A percentile compares a stretch with the other conserved stretches of the same genome.
phyloP scores from a whole-genome alignment of 371 early-diverging fungal genomes.

The Mucor lusitanicus region DNA sequence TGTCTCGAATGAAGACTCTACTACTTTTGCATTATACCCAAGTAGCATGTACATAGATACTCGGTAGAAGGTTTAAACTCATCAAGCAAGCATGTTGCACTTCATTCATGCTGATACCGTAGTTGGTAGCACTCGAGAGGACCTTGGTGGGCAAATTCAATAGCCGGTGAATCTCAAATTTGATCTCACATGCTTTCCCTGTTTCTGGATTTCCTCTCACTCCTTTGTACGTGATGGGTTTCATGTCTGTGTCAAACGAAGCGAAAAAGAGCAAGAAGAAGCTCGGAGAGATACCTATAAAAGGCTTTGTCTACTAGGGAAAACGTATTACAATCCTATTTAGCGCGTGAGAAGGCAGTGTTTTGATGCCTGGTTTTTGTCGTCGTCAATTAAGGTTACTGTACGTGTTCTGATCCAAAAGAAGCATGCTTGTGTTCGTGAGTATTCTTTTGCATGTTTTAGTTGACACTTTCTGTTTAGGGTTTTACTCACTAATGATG shows the following conservation, averaged over 20 bases:
- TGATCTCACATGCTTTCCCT: constrained; percentile 1
- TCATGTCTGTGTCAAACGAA: not conserved
- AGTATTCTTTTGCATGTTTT: not conserved
- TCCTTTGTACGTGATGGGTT: not conserved
- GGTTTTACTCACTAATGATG: not conserved
- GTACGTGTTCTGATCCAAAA: not conserved
- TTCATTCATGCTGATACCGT: not conserved
- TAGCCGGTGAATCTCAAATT: not conserved
- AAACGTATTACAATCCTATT: constrained; percentile 3
- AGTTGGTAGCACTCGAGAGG: not conserved
- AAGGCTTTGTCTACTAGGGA: not conserved
- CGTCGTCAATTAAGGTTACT: not conserved
- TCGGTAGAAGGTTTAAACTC: not conserved
- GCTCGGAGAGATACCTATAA: constrained; percentile 1
- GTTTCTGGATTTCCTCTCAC: not conserved
- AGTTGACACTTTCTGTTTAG: not conserved
- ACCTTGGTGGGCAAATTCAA: not conserved
- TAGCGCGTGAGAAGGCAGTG: constrained; percentile 2
- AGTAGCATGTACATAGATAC: not conserved
- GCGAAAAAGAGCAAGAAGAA: not conserved
- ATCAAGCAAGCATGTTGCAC: not conserved
- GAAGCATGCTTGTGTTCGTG: constrained; percentile 4
- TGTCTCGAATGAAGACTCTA: too few species aligned
- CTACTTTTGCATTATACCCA: too few species aligned
- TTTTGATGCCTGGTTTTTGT: not conserved